These are phyloP conservation scores for Diversispora epigaea DNA, from an alignment of 192 early-diverging fungal species.

Conservation along the genomic window DNA sequence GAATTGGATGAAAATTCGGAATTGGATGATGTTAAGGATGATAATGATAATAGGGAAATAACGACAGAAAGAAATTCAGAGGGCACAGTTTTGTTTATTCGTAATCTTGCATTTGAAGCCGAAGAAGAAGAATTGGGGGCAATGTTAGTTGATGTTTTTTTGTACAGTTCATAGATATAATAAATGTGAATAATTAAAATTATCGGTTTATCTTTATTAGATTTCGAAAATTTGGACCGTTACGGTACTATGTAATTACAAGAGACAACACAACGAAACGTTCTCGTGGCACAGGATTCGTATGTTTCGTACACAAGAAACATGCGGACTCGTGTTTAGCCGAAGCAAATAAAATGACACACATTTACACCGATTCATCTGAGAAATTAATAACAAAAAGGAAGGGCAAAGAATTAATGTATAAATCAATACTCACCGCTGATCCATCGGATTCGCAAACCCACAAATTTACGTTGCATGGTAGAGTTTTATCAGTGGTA, in stretches of 20 bases:
- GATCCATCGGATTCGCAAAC: constrained; percentile 55
- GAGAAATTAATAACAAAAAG: constrained; percentile 43
- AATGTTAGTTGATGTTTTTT: background rate
- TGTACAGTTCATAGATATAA: constrained; percentile 51
- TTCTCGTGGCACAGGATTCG: constrained; percentile 94
- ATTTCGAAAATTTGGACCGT: constrained; percentile 65
- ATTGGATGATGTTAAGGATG: constrained; percentile 33
- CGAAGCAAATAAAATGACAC: constrained; percentile 63
- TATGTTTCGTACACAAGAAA: constrained; percentile 72
- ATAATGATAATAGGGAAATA: constrained; percentile 35
- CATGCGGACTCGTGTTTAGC: constrained; percentile 76
- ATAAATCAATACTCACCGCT: constrained; percentile 62
- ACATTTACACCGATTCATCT: constrained; percentile 37
- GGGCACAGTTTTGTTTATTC: constrained; percentile 86
- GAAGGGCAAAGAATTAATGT: constrained; percentile 55
- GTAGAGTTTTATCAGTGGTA: constrained; percentile 79
- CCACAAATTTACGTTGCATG: constrained; percentile 69
- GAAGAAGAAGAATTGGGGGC: constrained; percentile 68
- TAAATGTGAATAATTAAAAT: background rate
- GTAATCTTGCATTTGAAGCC: constrained; percentile 91
- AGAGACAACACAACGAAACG: constrained; percentile 77
- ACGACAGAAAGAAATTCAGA: constrained; percentile 47
- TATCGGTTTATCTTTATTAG: constrained; percentile 37
- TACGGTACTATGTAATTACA: constrained; percentile 84
- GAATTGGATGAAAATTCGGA: constrained; percentile 36